A percentile compares a stretch with the other conserved stretches of the same genome.
Evolutionary conservation across 2,329 filamentous ascomycete species (phyloP).

Genomic region (Davidsoniella virescens): DNA sequence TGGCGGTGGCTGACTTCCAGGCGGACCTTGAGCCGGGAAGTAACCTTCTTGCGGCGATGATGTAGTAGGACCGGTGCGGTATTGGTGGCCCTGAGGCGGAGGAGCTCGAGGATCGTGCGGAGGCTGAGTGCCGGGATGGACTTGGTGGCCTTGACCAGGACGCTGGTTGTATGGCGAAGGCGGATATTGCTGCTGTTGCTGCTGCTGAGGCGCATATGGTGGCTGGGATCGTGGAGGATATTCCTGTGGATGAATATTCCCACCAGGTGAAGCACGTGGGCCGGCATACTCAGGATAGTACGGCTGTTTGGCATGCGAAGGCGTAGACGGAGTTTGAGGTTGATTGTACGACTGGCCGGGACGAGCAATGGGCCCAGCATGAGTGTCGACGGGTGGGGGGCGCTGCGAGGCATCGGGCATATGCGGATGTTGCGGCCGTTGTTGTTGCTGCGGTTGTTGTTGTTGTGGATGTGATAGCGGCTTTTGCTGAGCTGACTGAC

Average conservation of each 20-base stretch:
- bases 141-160: neutral
- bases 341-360: constrained; percentile 15
- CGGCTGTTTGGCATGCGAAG: constrained; percentile 12
- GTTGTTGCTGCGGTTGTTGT: constrained; percentile 17
- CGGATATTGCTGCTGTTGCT: constrained; percentile 13
- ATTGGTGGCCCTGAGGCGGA: neutral
- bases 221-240: constrained; percentile 20
- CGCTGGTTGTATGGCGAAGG: constrained; percentile 7
- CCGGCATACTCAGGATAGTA: constrained; percentile 37
- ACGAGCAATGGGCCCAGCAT: constrained; percentile 15
- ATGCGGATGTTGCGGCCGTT: constrained; percentile 13
- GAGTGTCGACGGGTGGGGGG: constrained; percentile 13
- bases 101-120: constrained; percentile 1
- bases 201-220: constrained; percentile 17
- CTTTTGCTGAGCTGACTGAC: constrained; percentile 13
- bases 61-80: neutral
- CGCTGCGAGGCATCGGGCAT: constrained; percentile 4
- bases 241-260: constrained; percentile 29
- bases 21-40: neutral
- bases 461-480: constrained; percentile 15
- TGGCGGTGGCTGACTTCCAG: neutral
- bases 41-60: neutral
- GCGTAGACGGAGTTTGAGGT: constrained; percentile 11
- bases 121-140: constrained; percentile 1
- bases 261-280: constrained; percentile 22